These are phyloP conservation scores for Phytophthora citricola DNA, from an alignment of 352 stramenopile species.

Conservation along the genomic window DNA sequence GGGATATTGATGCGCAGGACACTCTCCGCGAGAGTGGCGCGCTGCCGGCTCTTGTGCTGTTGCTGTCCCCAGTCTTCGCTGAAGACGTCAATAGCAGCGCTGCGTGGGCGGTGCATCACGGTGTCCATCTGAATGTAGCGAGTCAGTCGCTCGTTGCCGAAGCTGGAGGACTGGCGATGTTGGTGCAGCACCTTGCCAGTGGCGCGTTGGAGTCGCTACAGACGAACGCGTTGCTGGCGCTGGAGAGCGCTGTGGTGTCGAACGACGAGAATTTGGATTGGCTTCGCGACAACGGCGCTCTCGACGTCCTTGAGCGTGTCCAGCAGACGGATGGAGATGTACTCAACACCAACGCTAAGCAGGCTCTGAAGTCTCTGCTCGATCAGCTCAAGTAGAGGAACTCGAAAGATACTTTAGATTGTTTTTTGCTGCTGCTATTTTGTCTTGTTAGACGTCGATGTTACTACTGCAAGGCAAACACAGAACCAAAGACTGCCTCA, in stretches of 20 bases:
- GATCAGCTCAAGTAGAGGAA: slow-evolving; percentile 46
- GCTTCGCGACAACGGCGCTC: slow-evolving; percentile 49
- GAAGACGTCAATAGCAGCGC: slow-evolving; percentile 76
- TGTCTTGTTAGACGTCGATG: background rate
- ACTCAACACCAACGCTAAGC: slow-evolving; percentile 62
- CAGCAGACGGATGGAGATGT: slow-evolving; percentile 54
- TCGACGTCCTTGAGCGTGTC: slow-evolving; percentile 49
- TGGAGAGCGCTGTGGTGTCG: slow-evolving; percentile 60
- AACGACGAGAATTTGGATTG: slow-evolving; percentile 60
- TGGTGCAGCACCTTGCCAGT: slow-evolving; percentile 56
- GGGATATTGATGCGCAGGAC: slow-evolving; percentile 66
- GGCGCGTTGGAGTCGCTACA: slow-evolving; percentile 56
- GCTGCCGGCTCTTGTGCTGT: slow-evolving; percentile 62
- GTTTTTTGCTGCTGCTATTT: background rate
- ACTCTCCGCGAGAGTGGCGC: slow-evolving; percentile 61
- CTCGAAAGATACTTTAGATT: slow-evolving; percentile 10
- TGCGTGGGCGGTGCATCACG: slow-evolving; percentile 80
- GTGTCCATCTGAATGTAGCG: slow-evolving; percentile 64
- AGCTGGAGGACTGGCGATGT: slow-evolving; percentile 62
- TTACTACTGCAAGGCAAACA: background rate
- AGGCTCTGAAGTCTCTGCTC: slow-evolving; percentile 52
- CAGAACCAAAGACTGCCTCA: background rate
- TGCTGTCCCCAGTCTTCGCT: slow-evolving; percentile 67
- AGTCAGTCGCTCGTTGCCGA: slow-evolving; percentile 68
- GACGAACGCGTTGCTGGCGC: slow-evolving; percentile 72